Conservation (phyloP, 2,329 filamentous ascomycete species). For the Phyllosticta citrichinensis region DNA sequence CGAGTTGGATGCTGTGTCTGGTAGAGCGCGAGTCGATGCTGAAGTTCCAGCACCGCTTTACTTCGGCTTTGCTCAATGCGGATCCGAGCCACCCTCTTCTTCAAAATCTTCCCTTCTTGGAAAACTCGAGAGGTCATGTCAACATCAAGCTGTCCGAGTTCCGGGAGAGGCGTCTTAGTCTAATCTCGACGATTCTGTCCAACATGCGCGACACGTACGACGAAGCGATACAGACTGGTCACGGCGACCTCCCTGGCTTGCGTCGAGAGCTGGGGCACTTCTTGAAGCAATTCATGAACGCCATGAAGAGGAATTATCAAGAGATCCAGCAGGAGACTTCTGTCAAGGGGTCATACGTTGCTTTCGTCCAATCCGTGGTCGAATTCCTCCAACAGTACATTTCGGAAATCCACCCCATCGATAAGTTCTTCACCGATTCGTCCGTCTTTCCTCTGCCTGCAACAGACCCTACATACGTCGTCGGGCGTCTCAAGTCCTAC, state of each 20-base stretch:
- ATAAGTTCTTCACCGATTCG: conserved; percentile 52
- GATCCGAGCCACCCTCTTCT: conserved; percentile 39
- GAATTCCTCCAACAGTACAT: conserved; percentile 52
- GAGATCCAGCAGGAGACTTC: conserved; percentile 34
- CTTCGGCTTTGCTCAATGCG: conserved; percentile 43
- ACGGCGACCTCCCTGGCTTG: conserved; percentile 18
- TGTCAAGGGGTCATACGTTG: conserved; percentile 46
- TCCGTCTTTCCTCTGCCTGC: conserved; percentile 49
- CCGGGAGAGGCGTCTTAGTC: conserved; percentile 41
- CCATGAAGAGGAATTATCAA: conserved; percentile 52
- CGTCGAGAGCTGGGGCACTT: conserved; percentile 41
- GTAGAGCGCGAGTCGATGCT: conserved; percentile 51
- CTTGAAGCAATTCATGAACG: conserved; percentile 46
- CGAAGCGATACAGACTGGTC: conserved; percentile 11
- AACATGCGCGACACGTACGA: conserved; percentile 46
- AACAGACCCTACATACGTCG: conserved; percentile 52
- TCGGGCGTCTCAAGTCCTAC: conserved; percentile 51
- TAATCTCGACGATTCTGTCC: conserved; percentile 46
- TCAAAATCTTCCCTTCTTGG: conserved; percentile 47
- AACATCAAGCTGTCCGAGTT: conserved; percentile 44
- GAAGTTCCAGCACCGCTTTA: conserved; percentile 51
- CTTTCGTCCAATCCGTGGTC: conserved; percentile 52
- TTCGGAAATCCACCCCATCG: conserved; percentile 45
- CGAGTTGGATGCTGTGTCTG: conserved; percentile 44
- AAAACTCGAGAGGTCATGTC: conserved; percentile 23